phyloP scores from a whole-genome alignment of 108 stramenopile genomes.

The Cylindrotheca fusiformis region DNA sequence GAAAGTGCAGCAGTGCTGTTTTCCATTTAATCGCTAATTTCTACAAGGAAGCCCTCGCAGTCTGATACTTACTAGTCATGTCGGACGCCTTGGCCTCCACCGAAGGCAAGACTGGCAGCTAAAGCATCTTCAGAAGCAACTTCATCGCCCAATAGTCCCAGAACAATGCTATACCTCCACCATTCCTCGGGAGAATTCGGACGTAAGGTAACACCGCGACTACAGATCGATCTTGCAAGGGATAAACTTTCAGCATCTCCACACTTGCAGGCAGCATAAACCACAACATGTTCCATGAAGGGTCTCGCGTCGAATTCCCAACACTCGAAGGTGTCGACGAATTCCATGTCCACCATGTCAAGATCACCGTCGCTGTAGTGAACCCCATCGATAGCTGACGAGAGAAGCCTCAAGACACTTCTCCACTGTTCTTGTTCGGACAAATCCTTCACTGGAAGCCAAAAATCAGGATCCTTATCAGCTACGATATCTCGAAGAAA shows the following conservation, averaged over 20 bases:
- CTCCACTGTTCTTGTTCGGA: constrained; percentile 51
- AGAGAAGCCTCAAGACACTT: constrained; percentile 40
- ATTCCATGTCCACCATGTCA: constrained; percentile 27
- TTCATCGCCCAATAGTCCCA: constrained; percentile 78
- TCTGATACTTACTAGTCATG: constrained; percentile 21
- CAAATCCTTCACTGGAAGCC: constrained; percentile 35
- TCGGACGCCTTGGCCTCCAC: constrained; percentile 59
- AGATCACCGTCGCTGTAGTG: constrained; percentile 27
- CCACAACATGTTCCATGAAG: constrained; percentile 69
- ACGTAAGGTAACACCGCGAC: constrained; percentile 79
- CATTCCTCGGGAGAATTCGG: constrained; percentile 81
- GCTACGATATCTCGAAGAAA: constrained; percentile 37
- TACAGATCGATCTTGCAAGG: constrained; percentile 70
- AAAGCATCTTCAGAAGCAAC: constrained; percentile 79
- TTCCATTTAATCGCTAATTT: too few relatives aligned
- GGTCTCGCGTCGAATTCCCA: constrained; percentile 80
- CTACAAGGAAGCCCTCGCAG: too few relatives aligned
- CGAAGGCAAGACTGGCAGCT: constrained; percentile 60
- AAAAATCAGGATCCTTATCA: constrained; percentile 41
- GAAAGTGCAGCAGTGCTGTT: too few relatives aligned
- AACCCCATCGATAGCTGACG: constrained; percentile 40
- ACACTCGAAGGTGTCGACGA: too few relatives aligned
- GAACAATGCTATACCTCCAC: constrained; percentile 75
- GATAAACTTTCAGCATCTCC: constrained; percentile 71
- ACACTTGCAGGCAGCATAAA: constrained; percentile 67